Evolutionary conservation across 2,329 filamentous ascomycete species (phyloP), one percentile per base, ranked within the genome.

Genomic region (Helotiales sp.): DNA sequence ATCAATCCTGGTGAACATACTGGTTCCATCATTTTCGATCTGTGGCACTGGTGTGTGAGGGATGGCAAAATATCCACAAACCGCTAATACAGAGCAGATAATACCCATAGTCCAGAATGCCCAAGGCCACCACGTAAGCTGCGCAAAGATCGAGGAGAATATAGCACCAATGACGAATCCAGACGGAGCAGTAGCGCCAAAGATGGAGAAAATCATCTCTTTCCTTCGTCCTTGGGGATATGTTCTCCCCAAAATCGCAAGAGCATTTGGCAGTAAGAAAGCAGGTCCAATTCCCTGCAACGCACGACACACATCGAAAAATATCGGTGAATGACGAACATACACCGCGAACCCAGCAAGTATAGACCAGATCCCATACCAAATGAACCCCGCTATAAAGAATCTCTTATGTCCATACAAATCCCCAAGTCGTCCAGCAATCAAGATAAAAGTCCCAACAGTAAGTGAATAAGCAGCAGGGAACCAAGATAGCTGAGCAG

Each of bases 381-480:
- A 70, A 5, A 52, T 71, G 62, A 86, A 75, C 6, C 80, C 81
- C 52, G 73, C 55, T 1, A 81, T 63, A 1, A 81, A 71, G 15
- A 81, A 67, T 5, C 72, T 73, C 52, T 79, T 77, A 65, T 82
- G 80, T 3, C 81, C 82, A 60, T 78, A 81, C 1, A 84, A 71
- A 46, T 79, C 77, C 0, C 80, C 81, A 1, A 83, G 69, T 0
- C 81, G 76, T 5, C 81, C 81, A 6, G 75, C 76, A 2, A 81
- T 73, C 0, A 84, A 69, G 15, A 84, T 79, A 58, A 83, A 82
- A 1, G 80, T 75, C 2, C 81, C 76, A 60, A 81, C 78, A 0
- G 80, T 82, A 59, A 87, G 69, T 77, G 12, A 81, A 66, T 85
- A 88, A 1, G 81, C 81, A 0, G 82, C 82, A 10, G 82, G 75